These are phyloP conservation scores for Chaetomium fimeti DNA, from an alignment of 495 filamentous ascomycete species.

Conservation along the genomic window DNA sequence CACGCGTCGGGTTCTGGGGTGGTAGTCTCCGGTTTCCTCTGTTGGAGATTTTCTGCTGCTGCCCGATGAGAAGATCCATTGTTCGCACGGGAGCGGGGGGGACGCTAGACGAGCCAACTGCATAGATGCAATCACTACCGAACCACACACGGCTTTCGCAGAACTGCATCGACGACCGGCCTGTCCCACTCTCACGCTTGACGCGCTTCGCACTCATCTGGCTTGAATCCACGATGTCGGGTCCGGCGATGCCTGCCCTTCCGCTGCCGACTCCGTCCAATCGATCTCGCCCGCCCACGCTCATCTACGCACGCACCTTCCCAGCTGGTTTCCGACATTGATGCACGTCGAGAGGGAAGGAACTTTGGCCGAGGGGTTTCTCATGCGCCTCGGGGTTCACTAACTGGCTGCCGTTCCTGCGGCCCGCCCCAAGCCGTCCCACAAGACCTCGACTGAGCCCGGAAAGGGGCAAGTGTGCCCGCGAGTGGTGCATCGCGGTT, in stretches of 20 bases:
- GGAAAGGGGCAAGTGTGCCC: conserved; percentile 12
- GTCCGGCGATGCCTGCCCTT: neutral
- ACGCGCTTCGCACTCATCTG: neutral
- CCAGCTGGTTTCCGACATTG: neutral
- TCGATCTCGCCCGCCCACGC: neutral
- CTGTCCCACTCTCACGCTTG: conserved; percentile 3
- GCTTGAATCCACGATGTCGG: neutral
- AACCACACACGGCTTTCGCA: neutral
- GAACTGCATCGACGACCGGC: neutral
- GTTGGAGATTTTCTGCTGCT: neutral
- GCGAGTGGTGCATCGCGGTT: neutral
- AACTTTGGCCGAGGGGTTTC: neutral
- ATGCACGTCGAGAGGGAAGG: neutral
- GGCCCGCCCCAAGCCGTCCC: neutral
- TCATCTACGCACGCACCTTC: neutral
- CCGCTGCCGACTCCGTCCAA: neutral
- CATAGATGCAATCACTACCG: neutral
- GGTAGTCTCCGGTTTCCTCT: too few relatives aligned
- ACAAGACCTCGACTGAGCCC: neutral
- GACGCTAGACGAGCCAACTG: conserved; percentile 5
- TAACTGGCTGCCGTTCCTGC: neutral
- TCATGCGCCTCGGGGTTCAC: neutral
- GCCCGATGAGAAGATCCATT: neutral
- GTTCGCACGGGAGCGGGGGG: neutral
- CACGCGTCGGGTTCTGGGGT: neutral